Evolutionary conservation across 2,329 filamentous ascomycete species (phyloP).

Genomic region (Podosphaera aphanis): DNA sequence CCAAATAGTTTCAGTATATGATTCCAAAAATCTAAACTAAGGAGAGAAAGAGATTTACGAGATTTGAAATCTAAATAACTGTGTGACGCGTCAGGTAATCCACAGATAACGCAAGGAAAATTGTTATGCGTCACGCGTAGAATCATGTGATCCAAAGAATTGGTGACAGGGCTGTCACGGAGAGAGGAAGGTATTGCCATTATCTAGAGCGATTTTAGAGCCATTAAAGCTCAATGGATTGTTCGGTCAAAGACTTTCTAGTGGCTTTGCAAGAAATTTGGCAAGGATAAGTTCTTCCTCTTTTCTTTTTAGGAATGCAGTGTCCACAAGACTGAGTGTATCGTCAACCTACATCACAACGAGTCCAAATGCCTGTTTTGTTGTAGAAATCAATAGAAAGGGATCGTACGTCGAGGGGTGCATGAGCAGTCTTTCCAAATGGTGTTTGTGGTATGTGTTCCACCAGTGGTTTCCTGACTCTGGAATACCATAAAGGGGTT

Average conservation of each 20-base stretch:
- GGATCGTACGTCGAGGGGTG: constrained; percentile 1
- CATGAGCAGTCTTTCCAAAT: constrained; percentile 1
- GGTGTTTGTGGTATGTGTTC: constrained; percentile 1
- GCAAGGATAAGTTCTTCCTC: neutral
- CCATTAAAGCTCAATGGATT: constrained; percentile 1
- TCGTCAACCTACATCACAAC: constrained; percentile 1
- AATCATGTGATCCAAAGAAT: too few relatives aligned
- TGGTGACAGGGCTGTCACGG: neutral
- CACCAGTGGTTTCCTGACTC: constrained; percentile 2
- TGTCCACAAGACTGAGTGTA: neutral
- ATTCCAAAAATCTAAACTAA: too few relatives aligned
- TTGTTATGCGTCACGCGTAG: too few relatives aligned
- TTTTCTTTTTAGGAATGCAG: neutral
- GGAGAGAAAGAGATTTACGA: too few relatives aligned
- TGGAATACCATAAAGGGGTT: neutral
- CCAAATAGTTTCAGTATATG: too few relatives aligned
- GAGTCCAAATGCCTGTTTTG: constrained; percentile 1
- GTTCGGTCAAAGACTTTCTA: neutral
- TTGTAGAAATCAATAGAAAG: neutral
- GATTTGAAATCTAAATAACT: too few relatives aligned
- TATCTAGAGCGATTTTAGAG: neutral
- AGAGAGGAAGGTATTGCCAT: neutral
- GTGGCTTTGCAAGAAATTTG: neutral
- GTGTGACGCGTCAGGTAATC: too few relatives aligned
- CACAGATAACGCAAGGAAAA: too few relatives aligned